Evolutionary conservation across 176 grass and related monocot species (phyloP), one percentile per base, ranked within the genome.

Genomic region (Eleusine indica): DNA sequence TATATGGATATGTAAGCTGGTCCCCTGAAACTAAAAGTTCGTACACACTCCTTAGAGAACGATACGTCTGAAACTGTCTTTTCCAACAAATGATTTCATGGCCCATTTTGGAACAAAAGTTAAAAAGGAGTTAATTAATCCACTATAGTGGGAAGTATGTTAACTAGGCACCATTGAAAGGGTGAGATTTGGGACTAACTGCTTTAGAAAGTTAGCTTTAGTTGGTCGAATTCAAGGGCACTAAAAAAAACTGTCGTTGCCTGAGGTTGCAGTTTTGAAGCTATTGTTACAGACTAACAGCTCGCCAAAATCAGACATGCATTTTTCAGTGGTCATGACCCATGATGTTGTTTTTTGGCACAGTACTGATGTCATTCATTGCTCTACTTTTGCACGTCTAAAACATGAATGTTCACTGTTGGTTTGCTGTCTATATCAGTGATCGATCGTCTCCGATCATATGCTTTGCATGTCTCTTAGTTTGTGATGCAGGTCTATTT

Each of bases 391-490:
- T 44, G 17, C 49, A 11, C 17, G 2, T 37, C 15, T 16, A 66
- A 29, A 86, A 14, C 16, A 44, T 39, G 15, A 37, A 12, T 52
- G 32, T 19, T 74, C 44, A 18, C 18, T 40, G 14, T 4, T 38
- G 16, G 77, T 53, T 49, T 12, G 4, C 9, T 28, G 4, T 6
- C 29, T 5, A 39, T 81, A 41, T 54, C 17, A 56, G 35, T 74
- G 37, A 46, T 17, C 21, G 51, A 8, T 3, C 10, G 35, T 42
- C 48, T 73, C 18, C 5, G 21, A 17, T 40, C 30, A 84, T 84
- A 84, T 84, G 61, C 61, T 76, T 82, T 32, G 19, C 79, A 37
- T 70, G 16, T 22, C 37, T 61, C 53, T 15, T 42, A 25, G 39
- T 66, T 70, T 73, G 37, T 38, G 42, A 14, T 71, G 41, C 54